Evolutionary conservation across 2,329 filamentous ascomycete genomes (phyloP).

Genomic region (Peltaster fructicola): DNA sequence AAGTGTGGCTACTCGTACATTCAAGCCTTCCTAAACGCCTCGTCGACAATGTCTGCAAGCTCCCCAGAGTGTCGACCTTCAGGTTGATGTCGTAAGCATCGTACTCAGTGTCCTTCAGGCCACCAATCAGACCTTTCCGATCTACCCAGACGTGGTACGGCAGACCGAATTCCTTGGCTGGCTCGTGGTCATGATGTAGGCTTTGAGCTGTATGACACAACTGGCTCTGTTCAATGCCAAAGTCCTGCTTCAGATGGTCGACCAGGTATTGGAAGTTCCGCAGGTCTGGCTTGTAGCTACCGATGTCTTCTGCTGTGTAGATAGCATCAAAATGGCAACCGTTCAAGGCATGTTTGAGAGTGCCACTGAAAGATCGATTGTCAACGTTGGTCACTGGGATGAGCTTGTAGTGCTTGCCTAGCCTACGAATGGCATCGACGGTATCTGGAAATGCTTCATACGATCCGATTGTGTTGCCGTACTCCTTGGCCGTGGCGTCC

Average conservation of each 20-base stretch:
- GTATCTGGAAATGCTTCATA: conserved; percentile 45
- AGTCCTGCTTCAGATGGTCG: conserved; percentile 31
- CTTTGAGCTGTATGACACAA: conserved; percentile 54
- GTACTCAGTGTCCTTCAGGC: conserved; percentile 21
- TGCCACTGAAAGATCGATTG: conserved; percentile 31
- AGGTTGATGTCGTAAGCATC: conserved; percentile 38
- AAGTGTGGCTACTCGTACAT: too few species aligned
- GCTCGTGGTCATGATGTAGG: conserved; percentile 48
- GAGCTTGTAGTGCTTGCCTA: conserved; percentile 37
- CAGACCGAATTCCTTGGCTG: conserved; percentile 42
- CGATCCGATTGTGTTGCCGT: conserved; percentile 33
- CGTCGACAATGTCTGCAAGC: conserved; percentile 40
- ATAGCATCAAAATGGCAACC: conserved; percentile 43
- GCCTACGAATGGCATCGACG: conserved; percentile 31
- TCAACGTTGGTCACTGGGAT: conserved; percentile 46
- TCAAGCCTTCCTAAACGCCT: conserved; percentile 13
- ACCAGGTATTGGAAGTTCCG: conserved; percentile 52
- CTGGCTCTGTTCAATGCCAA: conserved; percentile 38
- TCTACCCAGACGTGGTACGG: conserved; percentile 50
- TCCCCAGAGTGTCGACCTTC: conserved; percentile 40
- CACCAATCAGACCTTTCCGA: conserved; percentile 32
- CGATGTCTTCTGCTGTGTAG: conserved; percentile 54
- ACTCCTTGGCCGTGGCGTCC: conserved; percentile 26
- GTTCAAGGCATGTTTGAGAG: conserved; percentile 31
- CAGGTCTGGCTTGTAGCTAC: conserved; percentile 50